These are phyloP conservation scores for Colletotrichum sp. DNA, from an alignment of 2,329 filamentous ascomycete species.

Conservation along the genomic window DNA sequence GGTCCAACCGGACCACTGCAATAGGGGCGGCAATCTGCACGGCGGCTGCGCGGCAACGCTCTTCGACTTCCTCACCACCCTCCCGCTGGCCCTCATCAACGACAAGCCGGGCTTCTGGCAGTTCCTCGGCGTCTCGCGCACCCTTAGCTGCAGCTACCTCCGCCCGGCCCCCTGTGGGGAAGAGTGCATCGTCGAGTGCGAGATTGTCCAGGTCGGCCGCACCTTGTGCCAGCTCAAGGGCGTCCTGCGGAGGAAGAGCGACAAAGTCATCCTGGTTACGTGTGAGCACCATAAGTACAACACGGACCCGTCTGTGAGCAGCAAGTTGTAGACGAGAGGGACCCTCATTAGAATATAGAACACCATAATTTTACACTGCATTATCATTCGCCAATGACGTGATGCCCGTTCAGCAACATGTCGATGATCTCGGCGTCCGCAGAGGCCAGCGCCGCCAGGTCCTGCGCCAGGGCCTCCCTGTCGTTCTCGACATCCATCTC, in stretches of 20 bases:
- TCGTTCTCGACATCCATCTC: constrained; percentile 28
- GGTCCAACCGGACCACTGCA: constrained; percentile 56
- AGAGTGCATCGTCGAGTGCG: constrained; percentile 58
- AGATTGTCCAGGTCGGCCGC: constrained; percentile 62
- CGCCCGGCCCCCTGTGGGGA: constrained; percentile 61
- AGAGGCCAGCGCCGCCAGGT: constrained; percentile 23
- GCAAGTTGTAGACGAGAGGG: constrained; percentile 26
- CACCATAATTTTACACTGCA: not conserved
- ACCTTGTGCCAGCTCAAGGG: constrained; percentile 58
- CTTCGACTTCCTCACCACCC: constrained; percentile 69
- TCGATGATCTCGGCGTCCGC: constrained; percentile 17
- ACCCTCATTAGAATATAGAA: not conserved
- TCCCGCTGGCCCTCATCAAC: constrained; percentile 60
- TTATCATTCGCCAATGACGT: not conserved
- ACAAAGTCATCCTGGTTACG: constrained; percentile 57
- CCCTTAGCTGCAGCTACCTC: constrained; percentile 71
- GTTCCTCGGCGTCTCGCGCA: constrained; percentile 67
- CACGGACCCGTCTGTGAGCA: constrained; percentile 48
- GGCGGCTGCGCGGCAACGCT: constrained; percentile 69
- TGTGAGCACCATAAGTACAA: constrained; percentile 72
- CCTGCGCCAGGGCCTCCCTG: constrained; percentile 26
- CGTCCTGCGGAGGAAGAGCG: constrained; percentile 56
- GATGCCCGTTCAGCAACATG: constrained; percentile 6
- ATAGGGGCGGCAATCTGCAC: constrained; percentile 60
- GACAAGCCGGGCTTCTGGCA: constrained; percentile 63